Conservation (phyloP, 345 rosid genomes). For the Murraya koenigii region DNA sequence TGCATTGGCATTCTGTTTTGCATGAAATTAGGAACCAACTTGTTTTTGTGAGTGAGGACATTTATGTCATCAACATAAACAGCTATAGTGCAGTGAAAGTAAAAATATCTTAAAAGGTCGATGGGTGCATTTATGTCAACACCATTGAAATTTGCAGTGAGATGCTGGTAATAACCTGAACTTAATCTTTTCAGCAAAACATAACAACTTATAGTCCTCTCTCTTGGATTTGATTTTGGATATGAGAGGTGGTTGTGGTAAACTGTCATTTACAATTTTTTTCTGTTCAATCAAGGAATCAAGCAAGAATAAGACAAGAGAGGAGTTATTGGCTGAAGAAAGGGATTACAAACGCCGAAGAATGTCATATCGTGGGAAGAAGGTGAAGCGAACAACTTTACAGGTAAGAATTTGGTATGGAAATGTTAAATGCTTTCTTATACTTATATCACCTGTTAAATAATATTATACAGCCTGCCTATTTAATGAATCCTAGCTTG, state of each 20-base stretch:
- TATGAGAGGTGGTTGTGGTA: background rate
- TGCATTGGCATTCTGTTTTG: background rate
- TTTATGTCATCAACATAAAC: background rate
- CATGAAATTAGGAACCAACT: background rate
- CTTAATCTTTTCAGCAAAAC: constrained; percentile 1
- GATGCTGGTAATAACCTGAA: background rate
- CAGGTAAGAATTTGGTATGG: constrained; percentile 43
- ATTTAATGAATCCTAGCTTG: background rate
- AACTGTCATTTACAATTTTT: background rate
- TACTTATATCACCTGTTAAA: background rate
- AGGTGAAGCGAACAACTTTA: constrained; percentile 66
- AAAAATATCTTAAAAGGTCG: background rate
- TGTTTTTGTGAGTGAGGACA: background rate
- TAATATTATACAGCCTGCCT: background rate
- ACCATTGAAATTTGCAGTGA: background rate
- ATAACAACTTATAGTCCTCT: background rate
- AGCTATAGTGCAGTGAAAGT: background rate
- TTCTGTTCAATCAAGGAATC: constrained; percentile 44
- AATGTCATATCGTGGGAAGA: constrained; percentile 97
- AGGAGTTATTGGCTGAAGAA: constrained; percentile 93
- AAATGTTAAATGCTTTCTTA: background rate
- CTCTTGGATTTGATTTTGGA: background rate
- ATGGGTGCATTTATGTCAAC: too few species aligned
- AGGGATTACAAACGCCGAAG: constrained; percentile 96
- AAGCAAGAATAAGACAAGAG: constrained; percentile 64